Evolutionary conservation across 2,329 filamentous ascomycete genomes (phyloP).

Genomic region (Cladosporium sp.): DNA sequence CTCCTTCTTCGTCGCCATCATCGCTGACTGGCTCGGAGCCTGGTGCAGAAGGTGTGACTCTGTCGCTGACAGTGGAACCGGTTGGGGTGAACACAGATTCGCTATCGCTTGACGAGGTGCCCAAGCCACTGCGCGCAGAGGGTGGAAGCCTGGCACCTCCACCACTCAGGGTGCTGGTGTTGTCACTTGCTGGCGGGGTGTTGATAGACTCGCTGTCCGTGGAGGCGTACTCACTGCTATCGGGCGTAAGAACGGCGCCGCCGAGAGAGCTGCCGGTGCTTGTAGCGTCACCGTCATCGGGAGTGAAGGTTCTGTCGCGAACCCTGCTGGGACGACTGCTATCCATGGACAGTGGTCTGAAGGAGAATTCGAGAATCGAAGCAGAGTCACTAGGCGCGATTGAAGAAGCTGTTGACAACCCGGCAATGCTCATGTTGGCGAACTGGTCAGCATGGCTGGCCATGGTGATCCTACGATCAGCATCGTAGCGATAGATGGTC

Average conservation of each 20-base stretch:
- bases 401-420: not conserved
- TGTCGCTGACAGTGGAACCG: not conserved
- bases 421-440: not conserved
- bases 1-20: no score
- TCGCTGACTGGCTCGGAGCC: no score
- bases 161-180: not conserved
- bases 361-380: not conserved
- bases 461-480: conserved; percentile 20
- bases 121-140: not conserved
- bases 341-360: not conserved
- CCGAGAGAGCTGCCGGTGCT: not conserved
- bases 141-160: not conserved
- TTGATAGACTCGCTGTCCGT: not conserved
- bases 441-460: not conserved
- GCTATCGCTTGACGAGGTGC: not conserved
- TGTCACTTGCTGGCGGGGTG: conserved; percentile 8
- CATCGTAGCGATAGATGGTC: conserved; percentile 21
- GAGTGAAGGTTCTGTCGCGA: not conserved
- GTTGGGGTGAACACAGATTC: not conserved
- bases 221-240: not conserved
- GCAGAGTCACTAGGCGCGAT: not conserved
- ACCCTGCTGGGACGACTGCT: not conserved
- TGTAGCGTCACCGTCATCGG: not conserved
- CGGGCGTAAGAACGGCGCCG: not conserved
- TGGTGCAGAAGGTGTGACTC: no score